Base-by-base conservation (phyloP, 805 yeast genomes). In the Candida germanica region DNA sequence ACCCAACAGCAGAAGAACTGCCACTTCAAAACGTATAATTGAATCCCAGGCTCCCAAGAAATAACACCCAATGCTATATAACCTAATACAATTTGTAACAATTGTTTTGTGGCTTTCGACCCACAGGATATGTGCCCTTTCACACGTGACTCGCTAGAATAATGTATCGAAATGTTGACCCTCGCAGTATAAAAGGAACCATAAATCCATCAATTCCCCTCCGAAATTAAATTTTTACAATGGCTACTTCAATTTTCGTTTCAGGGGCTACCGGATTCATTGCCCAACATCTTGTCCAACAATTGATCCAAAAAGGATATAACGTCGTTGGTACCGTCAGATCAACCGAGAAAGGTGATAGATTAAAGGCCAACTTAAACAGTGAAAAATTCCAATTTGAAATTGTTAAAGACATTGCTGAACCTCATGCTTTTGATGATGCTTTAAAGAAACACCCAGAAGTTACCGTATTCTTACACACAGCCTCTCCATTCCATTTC, bases 401-500 rank as follows among this genome's bases (percentile, higher is more conserved):
- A 31, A 47, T 77, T 12, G 75, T 78, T 14, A 50, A 58, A 4
- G 82, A 76, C 44, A 66, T 78, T 33, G 64, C 63, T 6, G 54
- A 57, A 10, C 59, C 50, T n/a, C 63, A 64, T 10, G 75, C 78
- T 0, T 74, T 74, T 41, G 71, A 70, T 37, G 52, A 53, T 6
- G 67, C 69, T 0, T 62, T 78, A 45, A 53, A 67, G 46, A 61
- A 59, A 15, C 69, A 71, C 41, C 71, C 72, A 22, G 80, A 77
- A 27, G 69, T 77, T 38, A 61, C 61, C 9, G 74, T 69, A 22
- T 78, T 80, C 33, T 46, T 79, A 27, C 86, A 79, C 54, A 69
- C 80, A 7, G 85, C 86, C 2, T 71, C 82, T 10, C 83, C 85
- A 10, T 72, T 73, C 50, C 59, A 66, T 18, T 71, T 67, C 50